Evolutionary conservation across 1,284 basidiomycete species (phyloP).

Genomic region (Tylopilus sp.): DNA sequence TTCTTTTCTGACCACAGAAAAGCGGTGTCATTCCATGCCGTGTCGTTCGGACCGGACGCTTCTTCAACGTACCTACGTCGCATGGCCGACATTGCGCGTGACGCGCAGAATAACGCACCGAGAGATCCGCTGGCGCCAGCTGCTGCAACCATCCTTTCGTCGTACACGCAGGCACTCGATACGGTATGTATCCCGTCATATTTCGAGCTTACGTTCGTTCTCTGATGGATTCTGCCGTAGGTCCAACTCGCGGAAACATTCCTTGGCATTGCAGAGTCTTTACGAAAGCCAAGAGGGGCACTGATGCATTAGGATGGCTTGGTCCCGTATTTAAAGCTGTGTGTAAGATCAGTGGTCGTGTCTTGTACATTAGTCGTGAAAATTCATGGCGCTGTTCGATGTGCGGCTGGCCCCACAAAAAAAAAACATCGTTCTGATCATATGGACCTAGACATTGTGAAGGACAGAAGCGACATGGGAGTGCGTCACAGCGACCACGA

Average conservation of each 20-base stretch:
- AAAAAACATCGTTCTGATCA: too few species aligned
- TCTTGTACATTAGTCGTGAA: too few species aligned
- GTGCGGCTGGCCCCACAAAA: too few species aligned
- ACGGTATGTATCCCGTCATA: conserved; percentile 50
- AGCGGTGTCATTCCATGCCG: conserved; percentile 50
- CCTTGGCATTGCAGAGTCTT: conserved; percentile 67
- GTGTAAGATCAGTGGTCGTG: too few species aligned
- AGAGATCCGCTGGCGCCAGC: conserved; percentile 54
- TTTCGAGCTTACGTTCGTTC: not conserved
- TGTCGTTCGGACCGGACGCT: conserved; percentile 62
- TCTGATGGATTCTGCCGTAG: conserved; percentile 38
- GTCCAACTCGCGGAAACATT: conserved; percentile 69
- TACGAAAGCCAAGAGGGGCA: conserved; percentile 65
- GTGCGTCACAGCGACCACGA: too few species aligned
- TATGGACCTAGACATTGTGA: too few species aligned
- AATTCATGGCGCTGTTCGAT: too few species aligned
- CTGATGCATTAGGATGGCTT: conserved; percentile 45
- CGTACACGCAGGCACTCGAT: conserved; percentile 65
- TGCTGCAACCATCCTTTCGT: conserved; percentile 53
- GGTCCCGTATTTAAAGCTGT: not conserved
- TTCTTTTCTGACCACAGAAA: too few species aligned
- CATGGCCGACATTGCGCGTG: conserved; percentile 65
- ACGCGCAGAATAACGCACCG: conserved; percentile 58
- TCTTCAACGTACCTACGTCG: conserved; percentile 51
- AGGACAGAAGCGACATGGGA: too few species aligned